Conservation (phyloP, 78 protist genomes). For the Tieghemostelium lacteum region DNA sequence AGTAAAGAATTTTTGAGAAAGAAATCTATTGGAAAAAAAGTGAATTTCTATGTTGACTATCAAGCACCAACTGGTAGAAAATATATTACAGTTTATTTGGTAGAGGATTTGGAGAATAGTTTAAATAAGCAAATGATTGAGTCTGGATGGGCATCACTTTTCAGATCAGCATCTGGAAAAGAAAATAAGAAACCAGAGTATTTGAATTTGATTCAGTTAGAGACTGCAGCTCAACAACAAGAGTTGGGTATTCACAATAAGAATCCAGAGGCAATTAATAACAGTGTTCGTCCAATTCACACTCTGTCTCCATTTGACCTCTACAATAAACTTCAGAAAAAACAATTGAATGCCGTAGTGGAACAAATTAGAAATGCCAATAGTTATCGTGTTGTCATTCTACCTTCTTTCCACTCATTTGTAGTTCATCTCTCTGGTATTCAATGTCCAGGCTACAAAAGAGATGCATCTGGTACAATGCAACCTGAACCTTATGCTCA, state of each 20-base stretch:
- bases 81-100: constrained; percentile 45
- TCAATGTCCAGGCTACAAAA: constrained; percentile 56
- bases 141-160: constrained; percentile 48
- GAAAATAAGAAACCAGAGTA: constrained; percentile 77
- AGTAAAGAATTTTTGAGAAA: constrained; percentile 65
- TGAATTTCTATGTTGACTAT: constrained; percentile 58
- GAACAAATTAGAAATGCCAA: constrained; percentile 58
- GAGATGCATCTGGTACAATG: constrained; percentile 21
- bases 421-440: constrained; percentile 61
- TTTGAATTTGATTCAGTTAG: constrained; percentile 35
- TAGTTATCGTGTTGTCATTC: constrained; percentile 25
- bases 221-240: constrained; percentile 25
- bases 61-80: constrained; percentile 19
- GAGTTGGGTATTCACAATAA: constrained; percentile 69
- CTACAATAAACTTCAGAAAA: constrained; percentile 49
- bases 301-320: constrained; percentile 34
- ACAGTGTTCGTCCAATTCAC: constrained; percentile 41
- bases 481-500: constrained; percentile 54
- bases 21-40: constrained; percentile 71
- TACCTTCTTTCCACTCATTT: constrained; percentile 56
- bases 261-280: constrained; percentile 35
- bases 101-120: constrained; percentile 38
- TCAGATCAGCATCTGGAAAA: constrained; percentile 49
- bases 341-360: constrained; percentile 53
- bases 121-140: constrained; percentile 65